Evolutionary conservation across 768 basidiomycete genomes (phyloP).

Genomic region (Boletales sp.): DNA sequence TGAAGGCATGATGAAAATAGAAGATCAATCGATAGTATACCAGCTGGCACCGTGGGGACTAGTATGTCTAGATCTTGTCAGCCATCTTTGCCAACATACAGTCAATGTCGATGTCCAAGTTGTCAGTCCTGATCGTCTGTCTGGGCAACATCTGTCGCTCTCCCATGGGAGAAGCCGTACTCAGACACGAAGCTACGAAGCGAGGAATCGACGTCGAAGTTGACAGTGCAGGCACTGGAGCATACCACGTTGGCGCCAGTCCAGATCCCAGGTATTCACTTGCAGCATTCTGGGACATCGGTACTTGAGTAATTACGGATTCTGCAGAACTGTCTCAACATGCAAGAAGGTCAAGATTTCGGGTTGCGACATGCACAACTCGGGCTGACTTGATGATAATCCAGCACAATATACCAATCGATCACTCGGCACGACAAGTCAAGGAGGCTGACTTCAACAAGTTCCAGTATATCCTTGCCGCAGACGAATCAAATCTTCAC

Average conservation of each 20-base stretch:
- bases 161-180: slow-evolving; percentile 89
- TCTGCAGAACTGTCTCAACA: slow-evolving; percentile 58
- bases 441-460: slow-evolving; percentile 58
- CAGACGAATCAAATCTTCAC: slow-evolving; percentile 74
- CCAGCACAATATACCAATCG: slow-evolving; percentile 74
- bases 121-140: slow-evolving; percentile 73
- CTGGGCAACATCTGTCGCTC: slow-evolving; percentile 87
- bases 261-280: slow-evolving; percentile 71
- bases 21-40: slow-evolving; percentile 5
- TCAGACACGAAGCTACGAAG: slow-evolving; percentile 61
- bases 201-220: slow-evolving; percentile 66
- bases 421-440: slow-evolving; percentile 66
- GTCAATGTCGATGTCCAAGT: slow-evolving; percentile 20
- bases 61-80: background rate
- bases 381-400: background rate
- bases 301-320: background rate
- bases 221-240: slow-evolving; percentile 83
- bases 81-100: background rate
- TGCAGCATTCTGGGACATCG: background rate
- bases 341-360: slow-evolving; percentile 58
- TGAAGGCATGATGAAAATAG: slow-evolving; percentile 63
- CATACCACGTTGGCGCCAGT: slow-evolving; percentile 79
- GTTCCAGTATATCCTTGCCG: slow-evolving; percentile 85
- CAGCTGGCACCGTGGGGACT: background rate
- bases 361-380: background rate